Percentiles rank a stretch among this genome's conserved stretches.
phyloP scores from a whole-genome alignment of 169 alveolate species.

The Plasmodium coatneyi region DNA sequence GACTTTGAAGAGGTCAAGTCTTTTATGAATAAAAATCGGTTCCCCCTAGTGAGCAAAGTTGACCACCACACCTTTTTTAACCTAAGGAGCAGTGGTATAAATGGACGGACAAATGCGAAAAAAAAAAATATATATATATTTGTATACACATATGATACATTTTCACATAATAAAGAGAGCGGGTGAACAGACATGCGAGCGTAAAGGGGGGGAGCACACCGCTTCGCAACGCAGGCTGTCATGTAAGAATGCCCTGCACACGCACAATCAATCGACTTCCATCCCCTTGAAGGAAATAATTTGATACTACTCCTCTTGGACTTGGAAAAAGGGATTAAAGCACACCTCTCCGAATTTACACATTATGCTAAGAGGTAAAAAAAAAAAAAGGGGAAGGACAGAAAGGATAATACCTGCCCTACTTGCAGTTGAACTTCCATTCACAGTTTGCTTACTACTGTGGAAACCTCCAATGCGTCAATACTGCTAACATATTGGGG shows the following conservation, averaged over 20 bases:
- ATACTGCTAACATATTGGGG: background rate
- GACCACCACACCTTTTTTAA: conserved; percentile 51
- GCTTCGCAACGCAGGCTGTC: background rate
- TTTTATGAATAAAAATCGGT: conserved; percentile 55
- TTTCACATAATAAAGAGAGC: background rate
- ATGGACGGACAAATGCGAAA: background rate
- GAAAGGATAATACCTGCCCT: background rate
- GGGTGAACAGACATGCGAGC: background rate
- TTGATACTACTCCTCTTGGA: conserved; percentile 49
- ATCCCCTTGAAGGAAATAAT: conserved; percentile 42
- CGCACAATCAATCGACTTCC: background rate
- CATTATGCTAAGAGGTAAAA: conserved; percentile 47
- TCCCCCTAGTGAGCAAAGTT: conserved; percentile 50
- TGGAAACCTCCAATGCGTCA: background rate
- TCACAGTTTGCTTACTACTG: background rate
- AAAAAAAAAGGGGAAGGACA: background rate
- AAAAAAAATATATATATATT: background rate
- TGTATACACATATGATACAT: background rate
- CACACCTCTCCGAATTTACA: conserved; percentile 4
- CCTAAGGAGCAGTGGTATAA: conserved; percentile 55
- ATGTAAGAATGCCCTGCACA: background rate
- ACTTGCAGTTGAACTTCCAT: background rate
- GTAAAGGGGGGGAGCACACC: background rate
- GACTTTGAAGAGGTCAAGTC: conserved; percentile 24
- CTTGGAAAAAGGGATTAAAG: background rate